These are phyloP conservation scores for Podospora anserina DNA, from an alignment of 495 filamentous ascomycete genomes.

Conservation along the genomic window DNA sequence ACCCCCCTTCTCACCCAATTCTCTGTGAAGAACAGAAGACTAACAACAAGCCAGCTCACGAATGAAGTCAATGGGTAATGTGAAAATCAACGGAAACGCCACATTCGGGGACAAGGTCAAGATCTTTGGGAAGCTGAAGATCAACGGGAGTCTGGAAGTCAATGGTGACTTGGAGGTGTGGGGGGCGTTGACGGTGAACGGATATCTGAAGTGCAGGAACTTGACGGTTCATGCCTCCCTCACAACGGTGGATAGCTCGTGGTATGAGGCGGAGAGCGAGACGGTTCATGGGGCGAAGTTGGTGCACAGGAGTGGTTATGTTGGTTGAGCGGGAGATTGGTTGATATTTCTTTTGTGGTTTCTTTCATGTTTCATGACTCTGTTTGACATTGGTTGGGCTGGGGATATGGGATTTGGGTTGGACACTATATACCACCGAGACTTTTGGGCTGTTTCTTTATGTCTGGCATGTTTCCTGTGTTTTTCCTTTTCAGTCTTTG, in stretches of 20 bases:
- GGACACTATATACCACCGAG: not conserved
- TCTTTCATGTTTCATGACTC: not conserved
- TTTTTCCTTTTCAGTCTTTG: not conserved
- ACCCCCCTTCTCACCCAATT: not conserved
- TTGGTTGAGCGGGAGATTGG: constrained; percentile 17
- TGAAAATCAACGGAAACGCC: constrained; percentile 28
- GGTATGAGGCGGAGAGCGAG: constrained; percentile 35
- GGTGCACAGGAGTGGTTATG: constrained; percentile 29
- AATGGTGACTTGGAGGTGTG: constrained; percentile 38
- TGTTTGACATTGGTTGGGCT: not conserved
- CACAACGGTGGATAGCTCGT: constrained; percentile 40
- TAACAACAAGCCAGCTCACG: constrained; percentile 16
- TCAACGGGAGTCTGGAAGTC: constrained; percentile 36
- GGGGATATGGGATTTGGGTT: not conserved
- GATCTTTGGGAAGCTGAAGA: constrained; percentile 41
- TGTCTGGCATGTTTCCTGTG: not conserved
- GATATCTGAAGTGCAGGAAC: constrained; percentile 38
- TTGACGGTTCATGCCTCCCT: constrained; percentile 38
- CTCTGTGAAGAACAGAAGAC: not conserved
- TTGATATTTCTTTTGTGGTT: too few relatives aligned
- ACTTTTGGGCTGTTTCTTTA: not conserved
- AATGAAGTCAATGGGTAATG: constrained; percentile 37
- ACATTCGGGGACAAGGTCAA: constrained; percentile 37
- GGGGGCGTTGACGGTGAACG: constrained; percentile 37
- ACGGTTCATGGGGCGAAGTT: constrained; percentile 38